Percentiles rank a stretch among this genome's conserved stretches.
These are phyloP conservation scores for Yamadazyma diddensiae DNA, from an alignment of 1,139 yeast species.

Conservation along the genomic window DNA sequence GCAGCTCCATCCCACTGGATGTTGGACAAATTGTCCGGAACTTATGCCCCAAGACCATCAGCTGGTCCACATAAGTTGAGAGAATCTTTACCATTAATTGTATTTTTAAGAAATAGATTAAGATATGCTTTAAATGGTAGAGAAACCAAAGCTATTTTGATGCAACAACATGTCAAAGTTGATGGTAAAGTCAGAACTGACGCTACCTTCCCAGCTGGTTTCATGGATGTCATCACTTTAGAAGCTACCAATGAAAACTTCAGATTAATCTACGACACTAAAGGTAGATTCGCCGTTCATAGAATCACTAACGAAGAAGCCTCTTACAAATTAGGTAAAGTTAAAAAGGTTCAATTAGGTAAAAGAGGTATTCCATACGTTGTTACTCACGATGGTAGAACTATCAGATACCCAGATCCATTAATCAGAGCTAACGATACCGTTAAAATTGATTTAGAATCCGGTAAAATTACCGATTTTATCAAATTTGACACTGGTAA, in stretches of 20 bases:
- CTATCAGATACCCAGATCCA: constrained; percentile 99
- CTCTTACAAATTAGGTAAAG: constrained; percentile 95
- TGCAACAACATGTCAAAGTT: constrained; percentile 99
- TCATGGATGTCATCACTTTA: constrained; percentile 96
- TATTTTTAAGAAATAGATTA: constrained; percentile 98
- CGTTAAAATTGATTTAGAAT: constrained; percentile 91
- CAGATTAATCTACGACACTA: constrained; percentile 96
- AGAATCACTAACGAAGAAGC: constrained; percentile 99
- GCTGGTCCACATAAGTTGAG: constrained; percentile 99
- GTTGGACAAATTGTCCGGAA: constrained; percentile 99
- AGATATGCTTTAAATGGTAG: constrained; percentile 99
- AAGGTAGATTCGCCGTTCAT: constrained; percentile 99
- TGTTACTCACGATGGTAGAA: constrained; percentile 99
- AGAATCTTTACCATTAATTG: constrained; percentile 97
- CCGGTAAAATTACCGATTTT: constrained; percentile 91
- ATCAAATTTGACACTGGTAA: constrained; percentile 95
- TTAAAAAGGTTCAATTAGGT: constrained; percentile 96
- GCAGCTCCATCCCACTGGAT: constrained; percentile 97
- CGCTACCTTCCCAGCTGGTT: constrained; percentile 97
- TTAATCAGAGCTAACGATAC: constrained; percentile 94
- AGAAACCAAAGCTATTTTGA: constrained; percentile 97
- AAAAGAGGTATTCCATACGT: constrained; percentile 97
- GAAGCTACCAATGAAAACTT: constrained; percentile 99
- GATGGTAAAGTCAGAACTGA: constrained; percentile 99
- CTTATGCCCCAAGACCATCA: constrained; percentile 99